Evolutionary conservation across 352 stramenopile species (phyloP), one percentile per base, ranked within the genome.

Genomic region (Globisporangium orthogonon): DNA sequence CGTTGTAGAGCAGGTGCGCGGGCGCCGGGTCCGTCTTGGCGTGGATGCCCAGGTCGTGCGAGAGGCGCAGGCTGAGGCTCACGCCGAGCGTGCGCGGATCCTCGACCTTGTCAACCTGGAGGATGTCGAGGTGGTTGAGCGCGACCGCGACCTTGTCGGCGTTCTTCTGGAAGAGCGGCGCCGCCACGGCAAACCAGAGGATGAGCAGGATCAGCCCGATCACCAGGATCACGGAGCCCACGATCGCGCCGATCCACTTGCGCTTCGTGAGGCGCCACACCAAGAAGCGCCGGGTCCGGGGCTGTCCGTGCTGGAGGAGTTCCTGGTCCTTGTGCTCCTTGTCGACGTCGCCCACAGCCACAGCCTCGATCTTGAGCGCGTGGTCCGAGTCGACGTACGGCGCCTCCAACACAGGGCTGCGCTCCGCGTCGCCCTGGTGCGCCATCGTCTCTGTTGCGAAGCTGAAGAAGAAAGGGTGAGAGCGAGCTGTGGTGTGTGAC

Each of bases 91-190:
- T 59, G 37, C 66, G 63, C 23, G 50, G 51, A 31, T 57, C 54
- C 14, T 59, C 52, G 48, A 66, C 72, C 33, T 60, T 67, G 18
- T 67, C 53, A 35, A 88, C 62, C 31, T 54, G 56, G 54, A 74
- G 71, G 51, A 89, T 70, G 63, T 89, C 81, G 50, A 91, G 54
- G 61, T 86, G 81, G 67, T 89, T 88, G 58, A 89, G 62, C 11
- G 56, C 61, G 41, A 91, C 48, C 29, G 75, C 52, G 50, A 87
- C 77, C 29, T 76, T 66, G 65, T 89, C 69, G 44, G 73, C 67
- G 58, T 81, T 76, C 49, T 73, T 70, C 61, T 91, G 76, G 66
- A 88, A 86, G 37, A 89, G 59, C 23, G 71, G 67, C 39, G 66
- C 67, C 49, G 84, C 62, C 44, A 88, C 69, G 37, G 65, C 76